phyloP scores from a whole-genome alignment of 1,284 basidiomycete species.

The Puccinia triticina region DNA sequence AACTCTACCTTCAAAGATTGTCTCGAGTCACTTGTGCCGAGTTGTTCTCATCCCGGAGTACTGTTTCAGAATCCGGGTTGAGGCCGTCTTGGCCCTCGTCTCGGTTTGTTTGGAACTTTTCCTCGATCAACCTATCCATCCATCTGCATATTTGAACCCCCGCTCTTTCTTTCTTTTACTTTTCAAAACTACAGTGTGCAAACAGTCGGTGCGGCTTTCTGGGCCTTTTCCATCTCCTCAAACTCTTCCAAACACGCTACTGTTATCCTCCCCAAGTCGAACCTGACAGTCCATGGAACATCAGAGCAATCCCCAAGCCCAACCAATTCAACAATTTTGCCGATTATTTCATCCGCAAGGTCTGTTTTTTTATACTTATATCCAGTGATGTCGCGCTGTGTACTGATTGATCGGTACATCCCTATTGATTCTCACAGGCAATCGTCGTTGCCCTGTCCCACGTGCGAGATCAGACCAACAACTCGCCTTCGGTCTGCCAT shows the following conservation, averaged over 20 bases:
- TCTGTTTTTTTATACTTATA: conserved; percentile 59
- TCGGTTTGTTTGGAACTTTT: conserved; percentile 66
- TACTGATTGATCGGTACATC: conserved; percentile 21
- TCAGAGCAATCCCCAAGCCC: conserved; percentile 83
- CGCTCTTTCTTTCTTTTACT: neutral
- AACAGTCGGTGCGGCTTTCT: conserved; percentile 77
- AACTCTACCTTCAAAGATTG: conserved; percentile 79
- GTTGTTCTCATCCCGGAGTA: conserved; percentile 94
- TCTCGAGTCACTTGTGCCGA: conserved; percentile 86
- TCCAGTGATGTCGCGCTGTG: conserved; percentile 52
- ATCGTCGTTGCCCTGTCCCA: conserved; percentile 79
- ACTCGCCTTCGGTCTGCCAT: conserved; percentile 83
- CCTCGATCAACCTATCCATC: conserved; percentile 7
- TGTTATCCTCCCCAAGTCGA: conserved; percentile 82
- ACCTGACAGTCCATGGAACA: conserved; percentile 76
- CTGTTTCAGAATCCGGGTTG: conserved; percentile 94
- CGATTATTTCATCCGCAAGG: conserved; percentile 94
- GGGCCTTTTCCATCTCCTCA: conserved; percentile 93
- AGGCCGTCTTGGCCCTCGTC: conserved; percentile 84
- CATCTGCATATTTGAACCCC: neutral
- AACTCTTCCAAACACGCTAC: conserved; percentile 83
- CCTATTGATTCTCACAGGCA: conserved; percentile 63
- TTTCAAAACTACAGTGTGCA: conserved; percentile 68
- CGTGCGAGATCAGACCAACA: conserved; percentile 77
- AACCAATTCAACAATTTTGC: conserved; percentile 91